Percentiles rank a stretch among this genome's conserved stretches.
Evolutionary conservation across 179 eudicot species (phyloP).

Genomic region (Silene noctiflora): DNA sequence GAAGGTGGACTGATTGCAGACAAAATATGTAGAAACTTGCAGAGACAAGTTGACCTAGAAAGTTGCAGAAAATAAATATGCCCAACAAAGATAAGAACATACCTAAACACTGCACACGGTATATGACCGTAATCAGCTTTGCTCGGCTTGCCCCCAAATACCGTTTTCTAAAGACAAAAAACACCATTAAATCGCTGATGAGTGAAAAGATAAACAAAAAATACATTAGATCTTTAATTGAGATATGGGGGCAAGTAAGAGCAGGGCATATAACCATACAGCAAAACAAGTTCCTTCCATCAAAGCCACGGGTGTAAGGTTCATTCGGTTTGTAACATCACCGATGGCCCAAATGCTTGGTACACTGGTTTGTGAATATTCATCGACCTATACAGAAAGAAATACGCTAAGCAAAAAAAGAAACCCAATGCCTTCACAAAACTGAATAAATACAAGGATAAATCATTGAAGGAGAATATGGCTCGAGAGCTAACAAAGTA

Average conservation of each 20-base stretch:
- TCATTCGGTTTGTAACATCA: constrained; percentile 90
- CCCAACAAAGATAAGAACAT: constrained; percentile 12
- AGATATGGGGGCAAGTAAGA: constrained; percentile 5
- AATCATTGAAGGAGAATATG: not conserved
- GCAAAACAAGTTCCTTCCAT: constrained; percentile 97
- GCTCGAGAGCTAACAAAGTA: not conserved
- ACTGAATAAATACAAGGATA: not conserved
- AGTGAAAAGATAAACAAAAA: constrained; percentile 8
- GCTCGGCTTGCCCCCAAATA: constrained; percentile 65
- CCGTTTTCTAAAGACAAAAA: constrained; percentile 62
- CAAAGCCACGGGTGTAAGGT: constrained; percentile 98
- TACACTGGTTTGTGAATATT: constrained; percentile 67
- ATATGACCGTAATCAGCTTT: constrained; percentile 69
- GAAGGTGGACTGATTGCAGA: not conserved
- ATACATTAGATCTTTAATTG: not conserved
- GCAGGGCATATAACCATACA: constrained; percentile 39
- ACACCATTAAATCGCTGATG: not conserved
- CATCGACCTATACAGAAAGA: constrained; percentile 63
- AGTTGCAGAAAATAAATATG: constrained; percentile 7
- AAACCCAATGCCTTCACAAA: not conserved
- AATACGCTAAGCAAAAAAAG: constrained; percentile 10
- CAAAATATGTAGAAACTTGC: not conserved
- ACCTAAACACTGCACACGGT: constrained; percentile 93
- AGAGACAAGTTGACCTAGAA: constrained; percentile 6
- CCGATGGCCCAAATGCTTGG: constrained; percentile 98